These are phyloP conservation scores for Leishmania martiniquensis DNA, from an alignment of 208 protist genomes.

Conservation along the genomic window DNA sequence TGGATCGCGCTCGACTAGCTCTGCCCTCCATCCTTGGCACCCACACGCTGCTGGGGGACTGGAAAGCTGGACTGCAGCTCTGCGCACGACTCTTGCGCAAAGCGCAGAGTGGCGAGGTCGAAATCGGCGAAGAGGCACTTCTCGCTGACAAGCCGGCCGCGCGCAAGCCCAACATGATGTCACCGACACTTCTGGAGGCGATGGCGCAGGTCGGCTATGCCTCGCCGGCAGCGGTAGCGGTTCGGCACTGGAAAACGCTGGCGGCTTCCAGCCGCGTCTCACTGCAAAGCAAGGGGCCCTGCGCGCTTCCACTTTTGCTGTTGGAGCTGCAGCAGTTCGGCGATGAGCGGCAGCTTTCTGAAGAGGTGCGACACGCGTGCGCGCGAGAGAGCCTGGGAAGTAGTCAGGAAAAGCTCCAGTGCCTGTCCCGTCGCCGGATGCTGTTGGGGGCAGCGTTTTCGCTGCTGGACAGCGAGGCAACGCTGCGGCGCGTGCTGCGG, in stretches of 20 bases:
- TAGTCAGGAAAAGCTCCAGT: conserved; percentile 1
- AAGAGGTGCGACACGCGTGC: conserved; percentile 12
- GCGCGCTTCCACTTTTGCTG: conserved; percentile 14
- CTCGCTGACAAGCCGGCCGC: conserved; percentile 2
- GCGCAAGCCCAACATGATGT: conserved; percentile 7
- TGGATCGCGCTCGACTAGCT: conserved; percentile 12
- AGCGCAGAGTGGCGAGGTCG: background rate
- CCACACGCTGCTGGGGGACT: conserved; percentile 35
- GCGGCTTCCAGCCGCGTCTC: background rate
- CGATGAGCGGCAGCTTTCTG: conserved; percentile 25
- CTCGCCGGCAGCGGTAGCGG: conserved; percentile 7
- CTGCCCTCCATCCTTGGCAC: conserved; percentile 21
- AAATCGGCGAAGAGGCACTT: background rate
- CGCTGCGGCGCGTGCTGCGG: conserved; percentile 49
- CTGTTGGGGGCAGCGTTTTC: conserved; percentile 63
- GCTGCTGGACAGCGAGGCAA: conserved; percentile 43
- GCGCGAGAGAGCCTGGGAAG: background rate
- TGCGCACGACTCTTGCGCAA: conserved; percentile 32
- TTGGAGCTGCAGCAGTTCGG: conserved; percentile 13
- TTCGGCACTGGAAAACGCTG: conserved; percentile 21
- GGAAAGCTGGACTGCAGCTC: conserved; percentile 29
- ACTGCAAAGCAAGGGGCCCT: background rate
- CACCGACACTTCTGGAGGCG: conserved; percentile 23
- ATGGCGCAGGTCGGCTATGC: conserved; percentile 38
- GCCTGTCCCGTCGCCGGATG: conserved; percentile 26